Conservation (phyloP, 2,329 filamentous ascomycete species). For the Dothistroma septosporum region DNA sequence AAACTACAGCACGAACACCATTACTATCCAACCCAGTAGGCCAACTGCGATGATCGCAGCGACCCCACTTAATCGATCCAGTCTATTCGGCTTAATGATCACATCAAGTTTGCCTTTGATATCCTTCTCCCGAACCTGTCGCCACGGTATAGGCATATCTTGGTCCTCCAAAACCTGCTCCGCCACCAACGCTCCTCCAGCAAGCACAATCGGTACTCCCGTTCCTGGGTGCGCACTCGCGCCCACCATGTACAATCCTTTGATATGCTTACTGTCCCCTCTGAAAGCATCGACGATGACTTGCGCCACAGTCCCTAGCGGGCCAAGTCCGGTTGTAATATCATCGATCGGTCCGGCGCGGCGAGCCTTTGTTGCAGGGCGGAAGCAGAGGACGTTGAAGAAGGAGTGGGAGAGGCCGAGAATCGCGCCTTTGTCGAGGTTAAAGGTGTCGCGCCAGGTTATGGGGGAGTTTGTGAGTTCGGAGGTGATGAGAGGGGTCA, state of each 20-base stretch:
- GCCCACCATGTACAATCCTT: conserved; percentile 65
- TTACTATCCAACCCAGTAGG: conserved; percentile 16
- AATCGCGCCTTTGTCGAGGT: conserved; percentile 71
- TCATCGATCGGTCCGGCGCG: conserved; percentile 40
- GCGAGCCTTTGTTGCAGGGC: conserved; percentile 58
- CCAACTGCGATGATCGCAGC: conserved; percentile 22
- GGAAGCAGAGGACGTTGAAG: conserved; percentile 67
- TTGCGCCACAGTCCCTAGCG: conserved; percentile 24
- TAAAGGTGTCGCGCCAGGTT: conserved; percentile 64
- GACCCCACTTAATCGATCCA: conserved; percentile 25
- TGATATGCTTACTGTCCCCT: conserved; percentile 37
- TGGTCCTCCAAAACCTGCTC: conserved; percentile 49
- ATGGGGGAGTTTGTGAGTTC: conserved; percentile 64
- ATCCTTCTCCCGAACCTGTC: conserved; percentile 2
- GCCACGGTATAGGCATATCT: conserved; percentile 42
- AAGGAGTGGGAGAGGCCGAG: conserved; percentile 68
- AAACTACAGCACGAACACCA: conserved; percentile 8
- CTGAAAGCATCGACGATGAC: conserved; percentile 26
- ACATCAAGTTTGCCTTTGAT: conserved; percentile 29
- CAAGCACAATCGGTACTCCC: conserved; percentile 68
- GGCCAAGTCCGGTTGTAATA: conserved; percentile 24
- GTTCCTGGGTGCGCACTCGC: conserved; percentile 73
- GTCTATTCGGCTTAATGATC: conserved; percentile 26
- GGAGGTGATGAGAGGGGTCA: conserved; percentile 51
- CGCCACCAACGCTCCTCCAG: conserved; percentile 61